A percentile compares a stretch with the other conserved stretches of the same genome.
These are phyloP conservation scores for Tricladium varicosporioides DNA, from an alignment of 2,329 filamentous ascomycete species.

Conservation along the genomic window DNA sequence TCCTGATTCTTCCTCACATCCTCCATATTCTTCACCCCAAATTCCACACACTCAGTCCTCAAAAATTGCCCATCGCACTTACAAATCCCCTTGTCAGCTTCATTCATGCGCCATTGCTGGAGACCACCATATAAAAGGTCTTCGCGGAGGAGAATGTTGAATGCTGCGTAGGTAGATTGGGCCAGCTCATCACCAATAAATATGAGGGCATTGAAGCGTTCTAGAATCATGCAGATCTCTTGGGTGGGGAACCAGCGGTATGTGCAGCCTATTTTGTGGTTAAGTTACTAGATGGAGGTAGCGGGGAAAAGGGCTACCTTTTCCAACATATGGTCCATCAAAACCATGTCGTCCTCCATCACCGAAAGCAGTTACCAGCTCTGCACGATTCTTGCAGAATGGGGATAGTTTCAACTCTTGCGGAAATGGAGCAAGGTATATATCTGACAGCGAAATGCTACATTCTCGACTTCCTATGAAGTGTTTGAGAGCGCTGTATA, in stretches of 20 bases:
- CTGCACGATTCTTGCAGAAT: slow-evolving; percentile 29
- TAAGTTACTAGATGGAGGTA: neutral
- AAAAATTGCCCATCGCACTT: slow-evolving; percentile 42
- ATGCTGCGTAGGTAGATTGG: slow-evolving; percentile 41
- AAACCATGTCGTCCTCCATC: slow-evolving; percentile 41
- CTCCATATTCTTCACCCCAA: slow-evolving; percentile 25
- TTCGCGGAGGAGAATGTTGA: slow-evolving; percentile 43
- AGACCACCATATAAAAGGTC: slow-evolving; percentile 40
- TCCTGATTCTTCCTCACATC: slow-evolving; percentile 20
- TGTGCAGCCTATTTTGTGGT: slow-evolving; percentile 35
- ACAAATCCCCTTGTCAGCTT: slow-evolving; percentile 33
- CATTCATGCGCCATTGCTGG: slow-evolving; percentile 38
- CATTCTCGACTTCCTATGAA: slow-evolving; percentile 27
- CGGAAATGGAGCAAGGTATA: slow-evolving; percentile 23
- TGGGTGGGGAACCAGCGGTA: slow-evolving; percentile 42
- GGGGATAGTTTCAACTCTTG: slow-evolving; percentile 14
- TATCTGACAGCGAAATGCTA: slow-evolving; percentile 19
- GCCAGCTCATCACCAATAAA: slow-evolving; percentile 43
- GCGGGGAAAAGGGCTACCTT: slow-evolving; percentile 5
- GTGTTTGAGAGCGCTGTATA: slow-evolving; percentile 19
- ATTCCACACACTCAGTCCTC: slow-evolving; percentile 32
- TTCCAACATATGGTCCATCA: slow-evolving; percentile 38
- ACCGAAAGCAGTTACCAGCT: slow-evolving; percentile 40
- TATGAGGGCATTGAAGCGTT: slow-evolving; percentile 40
- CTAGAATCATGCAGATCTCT: slow-evolving; percentile 44